Evolutionary conservation across 2,329 filamentous ascomycete species (phyloP), one percentile per base, ranked within the genome.

Genomic region (Paramyrothecium sp.): DNA sequence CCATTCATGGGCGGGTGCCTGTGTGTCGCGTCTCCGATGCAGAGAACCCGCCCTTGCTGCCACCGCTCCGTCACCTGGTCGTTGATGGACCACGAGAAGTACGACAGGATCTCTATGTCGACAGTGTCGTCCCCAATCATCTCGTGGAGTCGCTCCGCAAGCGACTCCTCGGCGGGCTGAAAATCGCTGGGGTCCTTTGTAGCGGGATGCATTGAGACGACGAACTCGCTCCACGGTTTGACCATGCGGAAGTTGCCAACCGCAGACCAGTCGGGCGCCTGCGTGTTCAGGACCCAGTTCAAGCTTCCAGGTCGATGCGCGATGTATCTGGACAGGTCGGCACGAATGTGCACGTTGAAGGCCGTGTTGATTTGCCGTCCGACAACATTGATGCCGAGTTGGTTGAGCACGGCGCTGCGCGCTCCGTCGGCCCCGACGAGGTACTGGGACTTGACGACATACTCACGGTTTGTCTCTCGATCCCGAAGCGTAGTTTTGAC

Each of bases 351-450:
- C 4, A 77, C 66, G 54, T 77, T 77, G 60, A 71, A 61, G 7
- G 74, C 74, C 16, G 71, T 50, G 3, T 38, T 51, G 50, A 46
- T 16, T 16, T 38, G 34, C 17, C 33, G n/a, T 5, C 73, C 74
- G 41, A 67, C 64, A 2, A 75, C 65, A 4, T 72, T 70, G 30
- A 76, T 64, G 4, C 55, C 64, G 8, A 76, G 64, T 59, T 70
- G 62, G 22, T 63, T 60, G 7, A 73, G 66, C 4, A 77, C 69
- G 54, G 67, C 66, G 57, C 73, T 75, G n/a, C 70, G 68, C 2
- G 70, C 70, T 1, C 75, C 85, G 65, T 88, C 85, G 49, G 80
- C 82, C 3, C 85, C 85, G 59, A 87, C 85, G 8, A 88, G 70
- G 60, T n/a, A n/a, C n/a, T n/a, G n/a, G n/a, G n/a, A n/a, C n/a